Conservation (phyloP, 1,284 basidiomycete genomes). For the Moesziomyces sp. region DNA sequence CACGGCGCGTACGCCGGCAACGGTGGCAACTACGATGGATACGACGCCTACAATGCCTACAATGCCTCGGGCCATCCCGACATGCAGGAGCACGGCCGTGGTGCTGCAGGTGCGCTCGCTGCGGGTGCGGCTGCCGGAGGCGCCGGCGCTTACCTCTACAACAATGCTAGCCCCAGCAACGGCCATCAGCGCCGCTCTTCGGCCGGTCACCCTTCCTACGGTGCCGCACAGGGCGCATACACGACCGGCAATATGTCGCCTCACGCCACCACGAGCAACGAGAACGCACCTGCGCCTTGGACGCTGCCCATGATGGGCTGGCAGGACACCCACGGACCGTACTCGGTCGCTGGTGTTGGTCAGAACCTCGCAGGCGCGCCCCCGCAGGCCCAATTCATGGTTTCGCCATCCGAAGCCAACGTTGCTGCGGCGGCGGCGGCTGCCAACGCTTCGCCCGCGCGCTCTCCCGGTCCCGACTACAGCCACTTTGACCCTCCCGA, state of each 20-base stretch:
- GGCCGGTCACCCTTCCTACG: slow-evolving; percentile 27
- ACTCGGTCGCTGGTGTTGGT: slow-evolving; percentile 37
- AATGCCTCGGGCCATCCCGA: slow-evolving; percentile 21
- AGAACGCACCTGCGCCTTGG: slow-evolving; percentile 37
- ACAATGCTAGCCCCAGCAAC: slow-evolving; percentile 15
- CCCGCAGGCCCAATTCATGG: slow-evolving; percentile 44
- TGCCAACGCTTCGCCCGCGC: slow-evolving; percentile 8
- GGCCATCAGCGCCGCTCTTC: slow-evolving; percentile 31
- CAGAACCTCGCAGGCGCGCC: slow-evolving; percentile 16
- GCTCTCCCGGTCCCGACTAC: slow-evolving; percentile 50
- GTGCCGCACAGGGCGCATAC: slow-evolving; percentile 23
- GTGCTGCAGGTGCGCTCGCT: slow-evolving; percentile 33
- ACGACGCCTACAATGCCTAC: slow-evolving; percentile 32
- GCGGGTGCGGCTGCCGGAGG: slow-evolving; percentile 44
- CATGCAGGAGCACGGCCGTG: slow-evolving; percentile 29
- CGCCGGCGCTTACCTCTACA: slow-evolving; percentile 26
- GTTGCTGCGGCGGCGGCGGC: slow-evolving; percentile 17
- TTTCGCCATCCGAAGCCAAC: slow-evolving; percentile 38
- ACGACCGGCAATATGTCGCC: slow-evolving; percentile 32
- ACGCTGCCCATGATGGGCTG: slow-evolving; percentile 44
- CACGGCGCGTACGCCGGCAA: slow-evolving; percentile 25
- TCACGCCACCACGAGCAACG: slow-evolving; percentile 10
- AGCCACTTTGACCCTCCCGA: slow-evolving; percentile 61
- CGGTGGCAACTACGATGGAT: slow-evolving; percentile 20
- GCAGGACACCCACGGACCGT: slow-evolving; percentile 35